These are phyloP conservation scores for Begonia fuchsioides DNA, from an alignment of 306 rosid species.

Conservation along the genomic window DNA sequence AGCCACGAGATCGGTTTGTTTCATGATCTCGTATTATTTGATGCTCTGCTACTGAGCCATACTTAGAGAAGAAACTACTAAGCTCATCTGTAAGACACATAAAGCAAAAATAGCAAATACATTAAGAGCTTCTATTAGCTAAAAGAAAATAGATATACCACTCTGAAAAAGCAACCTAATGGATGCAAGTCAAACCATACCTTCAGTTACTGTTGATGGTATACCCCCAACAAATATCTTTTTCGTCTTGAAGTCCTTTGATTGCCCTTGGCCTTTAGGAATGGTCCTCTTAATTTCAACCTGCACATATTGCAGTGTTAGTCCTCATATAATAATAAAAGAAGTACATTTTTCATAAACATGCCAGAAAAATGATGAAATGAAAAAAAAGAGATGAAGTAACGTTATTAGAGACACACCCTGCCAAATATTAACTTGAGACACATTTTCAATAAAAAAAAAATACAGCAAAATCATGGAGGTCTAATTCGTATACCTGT, in stretches of 20 bases:
- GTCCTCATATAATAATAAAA: not conserved
- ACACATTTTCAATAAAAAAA: too few relatives aligned
- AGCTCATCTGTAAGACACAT: slow-evolving; percentile 41
- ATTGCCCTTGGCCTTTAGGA: slow-evolving; percentile 74
- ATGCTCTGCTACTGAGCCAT: slow-evolving; percentile 70
- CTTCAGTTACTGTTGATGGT: slow-evolving; percentile 60
- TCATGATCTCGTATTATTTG: slow-evolving; percentile 81
- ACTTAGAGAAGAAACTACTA: slow-evolving; percentile 49
- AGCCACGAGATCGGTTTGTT: slow-evolving; percentile 77
- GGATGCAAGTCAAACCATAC: slow-evolving; percentile 16
- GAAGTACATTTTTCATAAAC: not conserved
- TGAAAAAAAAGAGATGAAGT: not conserved
- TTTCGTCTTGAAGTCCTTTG: slow-evolving; percentile 72
- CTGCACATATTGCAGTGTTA: slow-evolving; percentile 13
- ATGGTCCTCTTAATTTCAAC: slow-evolving; percentile 92
- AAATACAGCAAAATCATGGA: too few relatives aligned
- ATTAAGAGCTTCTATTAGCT: not conserved
- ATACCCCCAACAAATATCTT: slow-evolving; percentile 92
- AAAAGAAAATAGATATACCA: not conserved
- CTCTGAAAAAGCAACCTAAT: not conserved
- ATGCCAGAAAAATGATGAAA: not conserved
- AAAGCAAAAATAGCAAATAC: not conserved
- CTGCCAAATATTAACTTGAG: too few relatives aligned
- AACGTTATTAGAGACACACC: not conserved
- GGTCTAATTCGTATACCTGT: slow-evolving; percentile 25